These are phyloP conservation scores for Nigrograna mackinnonii DNA, from an alignment of 2,329 filamentous ascomycete genomes.

Conservation along the genomic window DNA sequence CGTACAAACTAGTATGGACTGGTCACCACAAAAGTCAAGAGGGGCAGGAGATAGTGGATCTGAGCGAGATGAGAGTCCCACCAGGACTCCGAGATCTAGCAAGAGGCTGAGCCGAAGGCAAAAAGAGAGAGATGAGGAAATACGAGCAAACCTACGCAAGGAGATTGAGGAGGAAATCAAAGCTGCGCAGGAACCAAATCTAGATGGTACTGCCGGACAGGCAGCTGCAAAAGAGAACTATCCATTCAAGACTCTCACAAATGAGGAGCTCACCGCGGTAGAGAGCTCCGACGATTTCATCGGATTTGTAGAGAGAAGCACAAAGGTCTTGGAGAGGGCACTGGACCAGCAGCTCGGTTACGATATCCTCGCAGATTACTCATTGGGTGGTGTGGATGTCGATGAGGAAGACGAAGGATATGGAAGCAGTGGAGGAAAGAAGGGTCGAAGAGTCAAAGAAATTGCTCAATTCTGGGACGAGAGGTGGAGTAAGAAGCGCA, in stretches of 20 bases:
- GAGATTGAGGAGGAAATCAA: constrained; percentile 94
- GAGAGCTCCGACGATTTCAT: constrained; percentile 91
- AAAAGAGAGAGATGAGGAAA: constrained; percentile 83
- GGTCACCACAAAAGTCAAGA: constrained; percentile 59
- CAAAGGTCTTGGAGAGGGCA: constrained; percentile 94
- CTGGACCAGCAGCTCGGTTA: constrained; percentile 94
- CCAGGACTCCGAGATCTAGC: constrained; percentile 57
- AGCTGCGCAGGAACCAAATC: constrained; percentile 56
- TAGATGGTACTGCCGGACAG: constrained; percentile 45
- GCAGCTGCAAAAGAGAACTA: constrained; percentile 60
- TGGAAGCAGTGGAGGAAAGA: constrained; percentile 71
- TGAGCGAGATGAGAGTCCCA: constrained; percentile 64
- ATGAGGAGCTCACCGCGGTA: constrained; percentile 87
- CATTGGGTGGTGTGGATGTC: constrained; percentile 73
- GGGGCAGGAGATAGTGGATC: constrained; percentile 58
- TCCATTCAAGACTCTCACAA: constrained; percentile 76
- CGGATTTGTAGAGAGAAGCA: constrained; percentile 92
- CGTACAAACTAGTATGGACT: constrained; percentile 85
- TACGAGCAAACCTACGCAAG: constrained; percentile 78
- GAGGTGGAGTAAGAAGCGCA: constrained; percentile 94
- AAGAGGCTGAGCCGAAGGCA: constrained; percentile 80
- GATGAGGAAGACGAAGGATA: constrained; percentile 80
- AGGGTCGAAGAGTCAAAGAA: constrained; percentile 78
- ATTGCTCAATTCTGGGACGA: constrained; percentile 93
- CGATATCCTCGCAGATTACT: constrained; percentile 94